Percentiles rank a stretch among this genome's conserved stretches.
phyloP scores from a whole-genome alignment of 805 yeast genomes.

The Candida insectorum region DNA sequence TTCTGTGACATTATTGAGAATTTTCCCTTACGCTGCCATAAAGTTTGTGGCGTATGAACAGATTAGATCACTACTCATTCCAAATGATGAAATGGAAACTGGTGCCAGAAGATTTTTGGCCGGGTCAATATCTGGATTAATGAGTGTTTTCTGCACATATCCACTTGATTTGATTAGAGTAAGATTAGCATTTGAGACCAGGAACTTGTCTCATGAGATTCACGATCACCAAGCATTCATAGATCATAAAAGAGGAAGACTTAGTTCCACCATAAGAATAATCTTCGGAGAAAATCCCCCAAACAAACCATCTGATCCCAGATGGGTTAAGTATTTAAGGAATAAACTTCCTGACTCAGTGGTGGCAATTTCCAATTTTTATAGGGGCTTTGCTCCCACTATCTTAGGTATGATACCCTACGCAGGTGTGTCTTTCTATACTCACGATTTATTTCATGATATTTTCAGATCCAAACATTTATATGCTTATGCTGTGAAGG shows the following conservation, averaged over 20 bases:
- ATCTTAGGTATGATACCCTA: constrained; percentile 95
- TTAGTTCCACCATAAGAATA: constrained; percentile 26
- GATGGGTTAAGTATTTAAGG: constrained; percentile 35
- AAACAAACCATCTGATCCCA: constrained; percentile 28
- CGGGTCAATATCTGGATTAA: constrained; percentile 87
- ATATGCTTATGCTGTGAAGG: constrained; percentile 48
- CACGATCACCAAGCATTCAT: constrained; percentile 23
- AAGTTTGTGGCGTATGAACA: constrained; percentile 97
- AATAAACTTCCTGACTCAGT: constrained; percentile 27
- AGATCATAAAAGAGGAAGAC: constrained; percentile 26
- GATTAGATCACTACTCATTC: constrained; percentile 74
- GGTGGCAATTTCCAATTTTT: constrained; percentile 61
- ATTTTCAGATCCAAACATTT: constrained; percentile 62
- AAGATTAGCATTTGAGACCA: constrained; percentile 85
- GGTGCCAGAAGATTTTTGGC: constrained; percentile 76
- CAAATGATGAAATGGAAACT: constrained; percentile 71
- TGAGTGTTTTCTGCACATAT: constrained; percentile 84
- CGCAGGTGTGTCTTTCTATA: constrained; percentile 95
- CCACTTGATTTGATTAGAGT: constrained; percentile 91
- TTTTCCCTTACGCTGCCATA: constrained; percentile 96
- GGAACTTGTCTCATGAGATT: constrained; percentile 26
- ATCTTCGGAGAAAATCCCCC: constrained; percentile 39
- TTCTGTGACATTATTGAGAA: constrained; percentile 84
- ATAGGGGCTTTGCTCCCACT: constrained; percentile 93
- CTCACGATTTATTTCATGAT: constrained; percentile 91